Conservation (phyloP, 2,329 filamentous ascomycete genomes). For the Tolypocladium guangdongense region DNA sequence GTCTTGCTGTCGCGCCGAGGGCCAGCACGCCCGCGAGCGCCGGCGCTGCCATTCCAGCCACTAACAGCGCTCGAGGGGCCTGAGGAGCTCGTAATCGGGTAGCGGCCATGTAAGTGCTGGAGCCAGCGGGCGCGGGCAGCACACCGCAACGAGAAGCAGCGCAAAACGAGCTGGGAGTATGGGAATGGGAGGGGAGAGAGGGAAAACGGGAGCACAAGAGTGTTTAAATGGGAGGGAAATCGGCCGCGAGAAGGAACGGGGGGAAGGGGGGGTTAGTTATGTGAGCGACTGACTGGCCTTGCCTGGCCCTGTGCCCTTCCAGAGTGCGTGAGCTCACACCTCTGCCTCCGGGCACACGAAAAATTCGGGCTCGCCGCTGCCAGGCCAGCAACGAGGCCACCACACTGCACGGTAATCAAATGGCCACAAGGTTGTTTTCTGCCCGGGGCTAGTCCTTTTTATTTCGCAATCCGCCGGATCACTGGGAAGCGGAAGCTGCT, state of each 20-base stretch:
- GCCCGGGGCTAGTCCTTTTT: background rate
- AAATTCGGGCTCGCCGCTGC: background rate
- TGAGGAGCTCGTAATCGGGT: background rate
- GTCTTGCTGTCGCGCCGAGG: background rate
- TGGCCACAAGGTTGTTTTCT: background rate
- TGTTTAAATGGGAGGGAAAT: conserved; percentile 14
- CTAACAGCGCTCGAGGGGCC: background rate
- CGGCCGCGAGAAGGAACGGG: conserved; percentile 17
- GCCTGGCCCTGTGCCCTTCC: background rate
- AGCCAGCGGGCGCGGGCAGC: background rate
- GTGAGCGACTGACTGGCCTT: conserved; percentile 12
- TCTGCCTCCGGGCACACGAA: background rate
- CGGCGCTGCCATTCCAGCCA: background rate
- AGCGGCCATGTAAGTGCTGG: conserved; percentile 1
- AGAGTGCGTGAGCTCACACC: background rate
- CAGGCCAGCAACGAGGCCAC: background rate
- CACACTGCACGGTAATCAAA: background rate
- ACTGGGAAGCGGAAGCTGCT: too few species aligned
- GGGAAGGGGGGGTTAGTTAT: conserved; percentile 26
- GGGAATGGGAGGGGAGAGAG: conserved; percentile 3
- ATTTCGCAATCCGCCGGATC: background rate
- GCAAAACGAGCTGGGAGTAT: background rate
- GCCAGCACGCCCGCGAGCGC: background rate
- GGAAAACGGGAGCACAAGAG: conserved; percentile 2
- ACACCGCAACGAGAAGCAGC: background rate